Base-by-base conservation (phyloP, 164 flowering plant genomes). In the Vitis cinerea region DNA sequence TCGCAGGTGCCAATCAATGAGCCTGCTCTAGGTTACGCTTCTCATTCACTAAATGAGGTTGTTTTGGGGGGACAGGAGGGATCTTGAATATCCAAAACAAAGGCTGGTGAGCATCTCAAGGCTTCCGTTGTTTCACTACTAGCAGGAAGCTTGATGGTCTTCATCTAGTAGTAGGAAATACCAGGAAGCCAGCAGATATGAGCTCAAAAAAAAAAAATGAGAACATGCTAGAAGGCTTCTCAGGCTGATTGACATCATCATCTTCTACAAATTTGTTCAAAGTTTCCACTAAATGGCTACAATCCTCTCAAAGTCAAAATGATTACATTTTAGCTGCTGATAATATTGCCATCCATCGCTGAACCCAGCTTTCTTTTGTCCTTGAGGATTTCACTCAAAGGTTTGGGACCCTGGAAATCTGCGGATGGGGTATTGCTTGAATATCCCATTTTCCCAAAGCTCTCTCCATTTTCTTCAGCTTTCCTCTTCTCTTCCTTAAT, bases 371-470 rank as follows among this genome's bases (percentile, higher is more conserved):
- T 84, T 50, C 59, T 64, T 68, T 84, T 89, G 19, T 76, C 82
- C 70, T 81, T 73, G 23, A 85, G 83, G 29, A 89, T 80, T 74
- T 84, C 90, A 65, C 78, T 82, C 59, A 84, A 70, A 48, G 87
- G 83, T 74, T 83, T 89, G 5, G 89, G 91, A 50, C 86, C 90
- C 73, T 81, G 73, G 64, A 89, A 87, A 63, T 75, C 78, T 30
- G 61, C 69, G 17, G 65, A 50, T 27, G n/a, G 15, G 3, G 13
- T 66, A 55, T 72, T 66, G 48, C 64, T 47, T 0, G 65, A 48
- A 55, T 27, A 52, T 54, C 67, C 71, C 9, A 44, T 14, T 73
- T 48, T 74, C 63, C 61, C 64, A 53, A 29, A 55, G 61, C 27
- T 51, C 60, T 71, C 72, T 52, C 69, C 74, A 66, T 52, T 59